Percentiles rank a stretch among this genome's conserved stretches.
phyloP scores from a whole-genome alignment of 371 early-diverging fungal genomes.

The Mucor mucedo region DNA sequence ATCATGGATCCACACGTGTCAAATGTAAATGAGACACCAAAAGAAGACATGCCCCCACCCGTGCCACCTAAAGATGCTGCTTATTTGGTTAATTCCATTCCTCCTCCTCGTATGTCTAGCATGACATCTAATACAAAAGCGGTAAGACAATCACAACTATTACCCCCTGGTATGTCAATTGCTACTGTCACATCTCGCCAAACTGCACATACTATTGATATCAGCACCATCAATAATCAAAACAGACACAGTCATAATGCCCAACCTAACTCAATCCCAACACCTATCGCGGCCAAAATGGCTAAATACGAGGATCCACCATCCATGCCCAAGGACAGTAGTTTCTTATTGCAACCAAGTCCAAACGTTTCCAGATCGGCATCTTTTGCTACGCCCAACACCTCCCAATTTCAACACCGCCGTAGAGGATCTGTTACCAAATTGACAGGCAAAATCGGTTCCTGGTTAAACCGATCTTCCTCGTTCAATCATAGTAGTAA shows the following conservation, averaged over 20 bases:
- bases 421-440: conserved; percentile 29
- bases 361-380: conserved; percentile 23
- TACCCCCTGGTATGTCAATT: conserved; percentile 34
- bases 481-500: conserved; percentile 22
- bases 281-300: conserved; percentile 27
- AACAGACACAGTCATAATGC: conserved; percentile 1
- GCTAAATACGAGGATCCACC: conserved; percentile 15
- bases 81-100: conserved; percentile 2
- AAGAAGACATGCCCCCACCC: conserved; percentile 23
- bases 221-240: conserved; percentile 8
- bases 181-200: conserved; percentile 33
- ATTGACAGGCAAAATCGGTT: conserved; percentile 31
- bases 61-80: conserved; percentile 29
- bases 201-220: conserved; percentile 34
- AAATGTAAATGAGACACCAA: neutral
- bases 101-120: neutral
- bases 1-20: neutral
- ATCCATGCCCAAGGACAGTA: conserved; percentile 1
- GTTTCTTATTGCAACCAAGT: conserved; percentile 11
- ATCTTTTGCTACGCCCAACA: conserved; percentile 10
- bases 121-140: neutral
- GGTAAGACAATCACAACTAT: conserved; percentile 8
- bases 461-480: conserved; percentile 33
- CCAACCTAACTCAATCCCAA: neutral
- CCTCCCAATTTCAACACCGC: conserved; percentile 8